Evolutionary conservation across 148 eudicot genomes (phyloP), one percentile per base, ranked within the genome.

Genomic region (Silene latifolia): DNA sequence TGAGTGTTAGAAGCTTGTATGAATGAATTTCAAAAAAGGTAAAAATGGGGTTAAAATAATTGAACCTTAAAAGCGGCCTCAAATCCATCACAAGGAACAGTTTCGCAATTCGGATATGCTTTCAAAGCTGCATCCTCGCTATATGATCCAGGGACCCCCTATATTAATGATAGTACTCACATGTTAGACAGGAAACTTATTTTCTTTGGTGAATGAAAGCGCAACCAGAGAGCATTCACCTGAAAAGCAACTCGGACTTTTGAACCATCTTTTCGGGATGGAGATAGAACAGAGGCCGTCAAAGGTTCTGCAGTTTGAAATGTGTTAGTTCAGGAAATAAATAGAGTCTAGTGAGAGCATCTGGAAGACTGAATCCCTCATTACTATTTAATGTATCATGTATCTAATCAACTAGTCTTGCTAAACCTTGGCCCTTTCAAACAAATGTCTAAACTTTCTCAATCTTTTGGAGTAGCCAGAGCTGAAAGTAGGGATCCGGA

Each of bases 111-210:
- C 44, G 90, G 88, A 75, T 84, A 86, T 21, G 88, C 90, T 82
- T 83, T 88, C 12, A 85, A 73, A 54, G 90, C 87, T 63, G 90
- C 90, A 80, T 85, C 90, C 80, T 88, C 90, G 25, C 88, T 88
- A 62, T 85, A 88, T 75, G 90, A 81, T 76, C 90, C 90, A 29
- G 87, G 86, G 63, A 86, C 80, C 15, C 90, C 91, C 88, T 88
- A 74, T 61, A 73, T 54, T n/a, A 63, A 61, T 63, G 61, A 75
- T 20, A 27, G 27, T 19, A 74, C 19, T 19, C 48, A 51, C 72
- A 59, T 48, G 76, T 71, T 48, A 75, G 77, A 58, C 51, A 63
- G 2, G 48, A 6, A 67, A 44, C 10, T 29, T 44, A n/a, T 53
- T 12, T n/a, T 18, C 11, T 21, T 35, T 27, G 60, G 5, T 75